Percentiles rank a stretch among this genome's conserved stretches.
These are phyloP conservation scores for Penicillium sp. DNA, from an alignment of 2,329 filamentous ascomycete genomes.

Conservation along the genomic window DNA sequence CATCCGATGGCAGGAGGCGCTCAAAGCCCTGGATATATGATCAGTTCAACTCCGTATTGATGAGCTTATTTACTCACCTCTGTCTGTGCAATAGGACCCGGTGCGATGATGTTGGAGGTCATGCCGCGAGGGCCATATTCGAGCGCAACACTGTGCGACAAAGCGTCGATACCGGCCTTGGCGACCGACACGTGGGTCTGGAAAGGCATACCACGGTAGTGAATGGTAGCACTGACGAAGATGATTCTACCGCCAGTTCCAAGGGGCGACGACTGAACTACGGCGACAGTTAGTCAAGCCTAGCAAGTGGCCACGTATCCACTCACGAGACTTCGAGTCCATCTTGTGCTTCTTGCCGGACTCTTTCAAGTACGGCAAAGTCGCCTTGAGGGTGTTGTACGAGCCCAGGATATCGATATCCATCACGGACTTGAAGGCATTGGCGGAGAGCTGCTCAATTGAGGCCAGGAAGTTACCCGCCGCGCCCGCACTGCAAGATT, in stretches of 20 bases:
- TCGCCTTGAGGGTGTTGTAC: conserved; percentile 93
- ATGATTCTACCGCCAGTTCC: conserved; percentile 80
- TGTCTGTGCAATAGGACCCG: conserved; percentile 81
- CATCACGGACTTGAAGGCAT: conserved; percentile 93
- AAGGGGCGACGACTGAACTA: conserved; percentile 41
- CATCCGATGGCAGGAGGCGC: conserved; percentile 58
- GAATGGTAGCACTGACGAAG: conserved; percentile 86
- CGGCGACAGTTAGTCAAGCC: conserved; percentile 8
- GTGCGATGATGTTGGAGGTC: conserved; percentile 84
- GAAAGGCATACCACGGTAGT: conserved; percentile 82
- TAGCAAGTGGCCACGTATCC: not conserved
- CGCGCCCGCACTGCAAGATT: conserved; percentile 71
- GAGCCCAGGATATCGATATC: conserved; percentile 94
- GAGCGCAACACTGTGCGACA: conserved; percentile 76
- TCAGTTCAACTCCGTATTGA: not conserved
- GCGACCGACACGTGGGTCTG: conserved; percentile 90
- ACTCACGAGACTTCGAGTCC: conserved; percentile 56
- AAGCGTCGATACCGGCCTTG: conserved; percentile 86
- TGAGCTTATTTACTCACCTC: conserved; percentile 50
- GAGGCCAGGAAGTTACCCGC: conserved; percentile 94
- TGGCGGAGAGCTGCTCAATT: conserved; percentile 76
- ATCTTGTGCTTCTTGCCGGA: conserved; percentile 67
- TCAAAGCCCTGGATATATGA: conserved; percentile 58
- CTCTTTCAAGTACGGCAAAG: conserved; percentile 74
- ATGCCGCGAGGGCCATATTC: conserved; percentile 89